Base-by-base conservation (phyloP, 2,329 filamentous ascomycete species). In the Macrophomina pseudophaseolina region DNA sequence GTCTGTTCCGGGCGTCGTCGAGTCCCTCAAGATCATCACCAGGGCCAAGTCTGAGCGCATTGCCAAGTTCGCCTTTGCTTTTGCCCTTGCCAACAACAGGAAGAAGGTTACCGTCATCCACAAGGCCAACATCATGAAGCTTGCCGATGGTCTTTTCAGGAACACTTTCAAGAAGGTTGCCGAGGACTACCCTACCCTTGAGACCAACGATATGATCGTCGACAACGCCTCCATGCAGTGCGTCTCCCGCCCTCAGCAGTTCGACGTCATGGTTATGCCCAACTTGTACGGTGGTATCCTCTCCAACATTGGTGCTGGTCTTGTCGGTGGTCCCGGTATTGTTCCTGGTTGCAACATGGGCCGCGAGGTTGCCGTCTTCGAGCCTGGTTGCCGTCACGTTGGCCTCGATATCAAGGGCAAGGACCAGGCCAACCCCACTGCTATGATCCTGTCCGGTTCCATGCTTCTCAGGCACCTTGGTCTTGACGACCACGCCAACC, bases 41-140 rank as follows among this genome's bases (percentile, higher is more conserved):
- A 93, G 94, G 76, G 93, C 93, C 82, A 98, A 99, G 88, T 97
- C 93, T 66, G 95, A 99, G 89, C 93, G 95, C 79, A 99, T 99
- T 77, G 93, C 94, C 84, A 97, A 97, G 84, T 99, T 99, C 79
- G 95, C 95, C 72, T 98, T 98, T 81, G 91, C 91, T 79, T 99
- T 99, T 78, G 95, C 95, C 68, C 90, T 98, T 67, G 95, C 95
- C 82, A 99, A 99, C 88, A 94, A 96, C 88, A 90, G 95, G 80
- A 94, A 96, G 87, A 98, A 98, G 91, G 93, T 99, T 67, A 98
- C 95, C 73, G 97, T 94, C 86, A 98, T 99, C 80, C 95, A 99
- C 91, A 99, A 99, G 88, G 95, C 95, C 84, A 99, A 99, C 88
- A 99, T 99, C 86, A 99, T 99, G 95, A 99, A 99, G 88, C 88